Conservation (phyloP, 257 asterid species). For the Verbascum thapsus region DNA sequence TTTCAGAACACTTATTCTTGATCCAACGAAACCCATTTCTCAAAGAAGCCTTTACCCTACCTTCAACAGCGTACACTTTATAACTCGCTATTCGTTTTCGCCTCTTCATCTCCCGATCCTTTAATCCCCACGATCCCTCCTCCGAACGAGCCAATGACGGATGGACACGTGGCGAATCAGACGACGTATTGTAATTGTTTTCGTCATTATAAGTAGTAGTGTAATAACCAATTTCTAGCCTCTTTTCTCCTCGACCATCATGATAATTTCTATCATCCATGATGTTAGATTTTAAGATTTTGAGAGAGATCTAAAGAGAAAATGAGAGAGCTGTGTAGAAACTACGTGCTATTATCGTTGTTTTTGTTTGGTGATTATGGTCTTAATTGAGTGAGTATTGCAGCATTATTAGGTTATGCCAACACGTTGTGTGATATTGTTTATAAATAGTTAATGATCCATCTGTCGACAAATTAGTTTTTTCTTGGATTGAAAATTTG, state of each 20-base stretch:
- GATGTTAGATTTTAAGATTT: too few relatives aligned
- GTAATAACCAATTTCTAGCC: constrained; percentile 9
- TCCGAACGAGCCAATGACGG: constrained; percentile 17
- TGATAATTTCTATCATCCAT: background rate
- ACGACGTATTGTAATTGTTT: constrained; percentile 25
- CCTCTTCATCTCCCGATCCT: constrained; percentile 70
- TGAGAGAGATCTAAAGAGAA: too few relatives aligned
- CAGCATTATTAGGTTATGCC: too few relatives aligned
- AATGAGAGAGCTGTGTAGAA: too few relatives aligned
- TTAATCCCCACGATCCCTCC: constrained; percentile 54
- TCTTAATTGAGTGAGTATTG: too few relatives aligned
- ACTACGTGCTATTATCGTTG: too few relatives aligned
- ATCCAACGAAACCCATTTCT: constrained; percentile 75
- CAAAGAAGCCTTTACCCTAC: constrained; percentile 72
- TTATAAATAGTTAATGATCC: too few relatives aligned
- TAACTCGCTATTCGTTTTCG: constrained; percentile 73
- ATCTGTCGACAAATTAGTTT: too few relatives aligned
- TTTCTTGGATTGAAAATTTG: too few relatives aligned
- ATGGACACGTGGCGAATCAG: constrained; percentile 32
- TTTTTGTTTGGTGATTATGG: too few relatives aligned
- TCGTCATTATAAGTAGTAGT: background rate
- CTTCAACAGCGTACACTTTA: constrained; percentile 72
- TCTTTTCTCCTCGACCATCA: constrained; percentile 7
- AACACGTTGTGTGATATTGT: too few relatives aligned
- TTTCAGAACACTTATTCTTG: constrained; percentile 66